phyloP scores from a whole-genome alignment of 1,284 basidiomycete species.

The Ceratobasidium theobromae region DNA sequence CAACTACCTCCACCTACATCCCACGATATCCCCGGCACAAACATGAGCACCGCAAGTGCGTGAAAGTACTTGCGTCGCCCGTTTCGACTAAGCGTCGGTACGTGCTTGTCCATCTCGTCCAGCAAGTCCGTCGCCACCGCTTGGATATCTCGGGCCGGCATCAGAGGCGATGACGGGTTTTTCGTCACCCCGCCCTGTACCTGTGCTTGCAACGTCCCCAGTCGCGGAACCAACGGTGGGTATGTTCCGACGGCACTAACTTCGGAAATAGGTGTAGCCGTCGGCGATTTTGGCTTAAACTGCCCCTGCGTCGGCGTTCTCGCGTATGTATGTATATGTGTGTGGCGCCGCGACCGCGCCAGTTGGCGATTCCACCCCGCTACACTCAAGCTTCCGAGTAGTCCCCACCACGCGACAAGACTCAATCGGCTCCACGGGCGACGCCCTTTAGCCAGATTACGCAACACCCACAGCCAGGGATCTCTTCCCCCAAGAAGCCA shows the following conservation, averaged over 20 bases:
- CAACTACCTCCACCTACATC: constrained; percentile 66
- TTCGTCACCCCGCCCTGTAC: neutral
- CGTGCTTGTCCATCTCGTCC: constrained; percentile 83
- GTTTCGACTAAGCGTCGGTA: constrained; percentile 89
- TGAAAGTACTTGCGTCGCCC: constrained; percentile 98
- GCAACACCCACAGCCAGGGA: constrained; percentile 86
- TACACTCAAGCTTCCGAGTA: constrained; percentile 78
- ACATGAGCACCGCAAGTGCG: constrained; percentile 92
- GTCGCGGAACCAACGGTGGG: constrained; percentile 25
- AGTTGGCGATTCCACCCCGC: constrained; percentile 92
- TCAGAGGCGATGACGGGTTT: neutral
- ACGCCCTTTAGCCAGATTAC: constrained; percentile 73
- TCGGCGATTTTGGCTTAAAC: neutral
- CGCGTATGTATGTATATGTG: neutral
- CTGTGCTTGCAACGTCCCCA: constrained; percentile 8
- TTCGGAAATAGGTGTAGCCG: constrained; percentile 4
- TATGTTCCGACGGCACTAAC: constrained; percentile 29
- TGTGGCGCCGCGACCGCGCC: constrained; percentile 57
- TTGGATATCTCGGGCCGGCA: constrained; percentile 26
- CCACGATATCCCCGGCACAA: constrained; percentile 87
- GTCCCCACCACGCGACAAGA: constrained; percentile 83
- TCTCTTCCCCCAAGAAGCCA: constrained; percentile 85
- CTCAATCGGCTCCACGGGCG: constrained; percentile 80
- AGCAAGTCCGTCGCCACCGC: constrained; percentile 71
- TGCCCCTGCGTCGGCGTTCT: constrained; percentile 15